Percentiles rank a stretch among this genome's conserved stretches.
phyloP scores from a whole-genome alignment of 306 rosid genomes.

The Albizia julibrissin region DNA sequence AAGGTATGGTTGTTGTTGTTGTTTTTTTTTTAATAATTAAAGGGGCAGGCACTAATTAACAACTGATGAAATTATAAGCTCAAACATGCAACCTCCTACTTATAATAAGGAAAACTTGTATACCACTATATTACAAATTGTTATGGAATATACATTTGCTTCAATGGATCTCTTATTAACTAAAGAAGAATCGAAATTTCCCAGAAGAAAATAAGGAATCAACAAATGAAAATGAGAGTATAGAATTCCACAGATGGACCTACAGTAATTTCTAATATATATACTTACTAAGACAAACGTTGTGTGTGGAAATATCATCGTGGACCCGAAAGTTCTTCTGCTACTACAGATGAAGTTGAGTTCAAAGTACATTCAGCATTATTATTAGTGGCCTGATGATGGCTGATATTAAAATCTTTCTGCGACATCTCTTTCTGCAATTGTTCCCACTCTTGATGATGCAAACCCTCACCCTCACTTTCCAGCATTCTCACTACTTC shows the following conservation, averaged over 20 bases:
- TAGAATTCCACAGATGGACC: neutral
- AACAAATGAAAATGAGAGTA: too few relatives aligned
- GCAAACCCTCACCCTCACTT: neutral
- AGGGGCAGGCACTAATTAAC: too few relatives aligned
- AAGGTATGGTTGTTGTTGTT: too few relatives aligned
- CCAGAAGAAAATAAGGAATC: neutral
- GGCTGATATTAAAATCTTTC: constrained; percentile 47
- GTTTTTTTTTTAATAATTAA: too few relatives aligned
- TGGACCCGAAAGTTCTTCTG: constrained; percentile 85
- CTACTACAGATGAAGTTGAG: constrained; percentile 61
- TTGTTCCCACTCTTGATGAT: neutral
- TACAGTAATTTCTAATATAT: neutral
- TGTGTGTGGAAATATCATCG: constrained; percentile 46
- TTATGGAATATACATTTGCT: too few relatives aligned
- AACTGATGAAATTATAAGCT: too few relatives aligned
- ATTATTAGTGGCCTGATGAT: constrained; percentile 20
- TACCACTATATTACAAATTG: too few relatives aligned
- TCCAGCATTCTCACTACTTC: neutral
- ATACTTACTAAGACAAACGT: neutral
- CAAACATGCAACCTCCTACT: too few relatives aligned
- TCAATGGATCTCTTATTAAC: neutral
- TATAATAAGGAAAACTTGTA: too few relatives aligned
- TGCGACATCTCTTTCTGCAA: neutral
- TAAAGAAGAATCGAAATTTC: neutral
- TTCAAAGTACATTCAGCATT: constrained; percentile 34